Base-by-base conservation (phyloP, 768 basidiomycete genomes). In the Coprinopsis strossmayeri region DNA sequence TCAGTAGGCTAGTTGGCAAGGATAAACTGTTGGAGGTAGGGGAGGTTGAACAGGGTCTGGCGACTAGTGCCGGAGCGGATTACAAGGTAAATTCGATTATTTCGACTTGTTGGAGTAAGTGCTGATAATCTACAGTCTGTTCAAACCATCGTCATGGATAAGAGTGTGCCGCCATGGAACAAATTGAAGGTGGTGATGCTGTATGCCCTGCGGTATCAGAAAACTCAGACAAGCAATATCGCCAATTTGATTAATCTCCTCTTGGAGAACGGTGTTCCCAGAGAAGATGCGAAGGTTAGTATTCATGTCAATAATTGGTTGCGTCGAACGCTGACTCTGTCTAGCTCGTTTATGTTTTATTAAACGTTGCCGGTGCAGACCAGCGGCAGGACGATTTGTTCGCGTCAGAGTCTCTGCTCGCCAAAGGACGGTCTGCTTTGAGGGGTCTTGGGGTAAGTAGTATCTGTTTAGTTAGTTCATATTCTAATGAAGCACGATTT, bases 351-450 rank as follows among this genome's bases (percentile, higher is more conserved):
- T 94, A 97, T 64, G 87, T 90, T 13, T 76, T 94, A 53, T 67
- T 99, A 50, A 95, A 96, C 56, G 81, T 94, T 39, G 90, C 95
- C 1, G 96, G 96, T 24, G 82, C 89, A 10, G 95, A 98, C 61
- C 92, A 97, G 55, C 82, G 96, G 24, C 95, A 99, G 68, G 95
- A 97, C 59, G 96, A 98, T 64, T 70, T 99, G 23, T 98, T 97
- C 63, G 91, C 90, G 38, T 96, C 88, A 34, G 95, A 96, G 65
- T 92, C 93, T 12, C 70, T 99, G 42, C 81, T 99, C 53, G 91
- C 91, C 1, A 87, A 93, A 61, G 96, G 96, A 2, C 84, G 92
- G 48, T 93, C 90, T 25, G 96, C 94, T 0, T 63, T 99, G 57
- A 97, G 97, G 61, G 96, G 96, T 4, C 71, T 99, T 40, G 96